Percentiles rank a stretch among this genome's conserved stretches.
phyloP scores from a whole-genome alignment of 768 basidiomycete genomes.

The Agrocybe praecox region DNA sequence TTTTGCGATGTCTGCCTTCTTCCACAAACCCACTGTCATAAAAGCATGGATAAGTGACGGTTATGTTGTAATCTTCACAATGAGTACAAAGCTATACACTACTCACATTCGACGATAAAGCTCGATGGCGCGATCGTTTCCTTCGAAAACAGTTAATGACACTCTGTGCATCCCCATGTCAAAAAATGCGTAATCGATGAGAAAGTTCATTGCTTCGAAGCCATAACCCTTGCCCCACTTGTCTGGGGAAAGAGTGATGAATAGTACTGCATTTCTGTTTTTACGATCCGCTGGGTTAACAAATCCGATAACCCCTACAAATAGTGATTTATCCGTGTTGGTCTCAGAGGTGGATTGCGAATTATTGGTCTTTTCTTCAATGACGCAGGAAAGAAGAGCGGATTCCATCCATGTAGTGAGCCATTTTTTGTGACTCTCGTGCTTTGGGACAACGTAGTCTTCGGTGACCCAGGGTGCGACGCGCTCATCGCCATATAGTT shows the following conservation, averaged over 20 bases:
- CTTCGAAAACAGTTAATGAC: conserved; percentile 18
- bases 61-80: background rate
- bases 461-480: conserved; percentile 17
- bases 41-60: background rate
- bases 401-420: conserved; percentile 10
- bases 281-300: conserved; percentile 9
- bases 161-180: conserved; percentile 20
- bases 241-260: conserved; percentile 16
- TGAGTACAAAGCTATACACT: background rate
- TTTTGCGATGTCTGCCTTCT: conserved; percentile 25
- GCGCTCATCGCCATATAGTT: conserved; percentile 14
- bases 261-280: conserved; percentile 17
- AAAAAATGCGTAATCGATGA: conserved; percentile 12
- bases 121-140: conserved; percentile 16
- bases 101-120: conserved; percentile 18
- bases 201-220: conserved; percentile 2
- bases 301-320: conserved; percentile 15
- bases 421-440: conserved; percentile 12
- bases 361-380: conserved; percentile 7
- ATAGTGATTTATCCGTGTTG: background rate
- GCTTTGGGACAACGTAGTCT: conserved; percentile 16
- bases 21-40: conserved; percentile 27
- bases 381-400: conserved; percentile 14
- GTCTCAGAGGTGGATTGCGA: background rate
- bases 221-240: conserved; percentile 19